Conservation (phyloP, 78 protist genomes). For the Chrysochromulina tobinii region DNA sequence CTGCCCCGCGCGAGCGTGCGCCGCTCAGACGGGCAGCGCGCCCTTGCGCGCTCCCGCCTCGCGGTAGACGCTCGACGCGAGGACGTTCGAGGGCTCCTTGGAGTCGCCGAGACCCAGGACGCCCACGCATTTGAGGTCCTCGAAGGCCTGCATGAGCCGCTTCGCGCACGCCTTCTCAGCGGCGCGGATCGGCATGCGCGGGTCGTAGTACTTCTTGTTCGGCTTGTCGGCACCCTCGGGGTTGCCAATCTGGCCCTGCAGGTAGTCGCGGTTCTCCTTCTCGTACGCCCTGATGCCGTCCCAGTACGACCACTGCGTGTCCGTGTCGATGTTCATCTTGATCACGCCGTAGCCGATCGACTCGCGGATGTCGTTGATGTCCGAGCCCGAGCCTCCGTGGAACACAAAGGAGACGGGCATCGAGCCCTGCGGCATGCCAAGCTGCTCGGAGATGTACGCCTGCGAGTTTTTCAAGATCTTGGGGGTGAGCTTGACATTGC, state of each 20-base stretch:
- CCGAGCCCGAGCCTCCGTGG: slow-evolving; percentile 77
- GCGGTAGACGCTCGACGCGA: background rate
- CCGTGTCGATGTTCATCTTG: slow-evolving; percentile 79
- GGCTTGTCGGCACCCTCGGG: slow-evolving; percentile 61
- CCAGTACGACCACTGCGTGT: slow-evolving; percentile 70
- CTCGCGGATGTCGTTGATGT: slow-evolving; percentile 26
- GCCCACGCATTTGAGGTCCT: slow-evolving; percentile 42
- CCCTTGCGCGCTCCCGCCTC: background rate
- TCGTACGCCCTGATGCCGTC: background rate
- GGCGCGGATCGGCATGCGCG: slow-evolving; percentile 60
- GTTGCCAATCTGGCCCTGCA: slow-evolving; percentile 58
- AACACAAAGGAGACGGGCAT: slow-evolving; percentile 63
- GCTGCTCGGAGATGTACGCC: slow-evolving; percentile 27
- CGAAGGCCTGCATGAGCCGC: slow-evolving; percentile 45
- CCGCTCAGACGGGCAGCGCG: background rate
- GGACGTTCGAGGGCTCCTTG: background rate
- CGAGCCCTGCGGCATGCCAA: background rate
- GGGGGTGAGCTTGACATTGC: slow-evolving; percentile 63
- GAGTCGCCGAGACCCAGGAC: background rate
- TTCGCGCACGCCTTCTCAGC: background rate
- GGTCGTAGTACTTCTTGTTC: slow-evolving; percentile 74
- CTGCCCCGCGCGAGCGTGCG: too few species aligned
- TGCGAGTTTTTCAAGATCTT: slow-evolving; percentile 56
- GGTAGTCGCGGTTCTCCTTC: slow-evolving; percentile 53
- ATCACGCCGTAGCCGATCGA: slow-evolving; percentile 50